phyloP scores from a whole-genome alignment of 2,329 filamentous ascomycete species.

The Hypoxylon sp. region DNA sequence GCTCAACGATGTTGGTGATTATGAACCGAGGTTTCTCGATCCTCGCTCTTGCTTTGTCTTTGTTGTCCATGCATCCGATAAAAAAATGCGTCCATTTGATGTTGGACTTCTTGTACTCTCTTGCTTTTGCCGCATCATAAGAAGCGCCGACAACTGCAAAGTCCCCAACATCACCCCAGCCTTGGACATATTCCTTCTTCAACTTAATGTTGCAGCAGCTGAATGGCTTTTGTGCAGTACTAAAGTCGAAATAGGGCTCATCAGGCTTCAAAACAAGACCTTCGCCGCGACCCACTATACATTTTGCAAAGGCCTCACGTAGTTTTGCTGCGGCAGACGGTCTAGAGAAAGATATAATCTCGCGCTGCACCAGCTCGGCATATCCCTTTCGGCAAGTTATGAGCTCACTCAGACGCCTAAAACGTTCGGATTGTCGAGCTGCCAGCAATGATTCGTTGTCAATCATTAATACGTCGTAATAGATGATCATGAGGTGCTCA shows the following conservation, averaged over 20 bases:
- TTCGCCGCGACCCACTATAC: conserved; percentile 77
- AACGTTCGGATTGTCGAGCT: conserved; percentile 70
- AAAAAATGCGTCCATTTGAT: conserved; percentile 85
- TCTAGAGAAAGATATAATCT: conserved; percentile 75
- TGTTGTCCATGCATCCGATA: conserved; percentile 82
- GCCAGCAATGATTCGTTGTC: conserved; percentile 68
- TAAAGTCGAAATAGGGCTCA: conserved; percentile 80
- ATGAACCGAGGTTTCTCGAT: conserved; percentile 72
- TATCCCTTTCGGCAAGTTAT: conserved; percentile 69
- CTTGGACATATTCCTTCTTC: conserved; percentile 87
- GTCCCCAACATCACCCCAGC: conserved; percentile 86
- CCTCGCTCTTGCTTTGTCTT: conserved; percentile 68
- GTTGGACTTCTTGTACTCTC: conserved; percentile 65
- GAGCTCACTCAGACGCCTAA: conserved; percentile 71
- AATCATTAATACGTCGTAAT: conserved; percentile 70
- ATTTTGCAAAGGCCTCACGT: conserved; percentile 75
- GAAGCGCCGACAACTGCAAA: conserved; percentile 84
- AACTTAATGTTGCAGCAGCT: conserved; percentile 79
- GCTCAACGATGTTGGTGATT: conserved; percentile 74
- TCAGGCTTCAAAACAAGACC: conserved; percentile 87
- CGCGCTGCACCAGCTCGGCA: conserved; percentile 76
- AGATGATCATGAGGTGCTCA: conserved; percentile 74
- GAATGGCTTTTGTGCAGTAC: conserved; percentile 55
- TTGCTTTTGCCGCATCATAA: conserved; percentile 75
- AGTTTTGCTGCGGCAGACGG: conserved; percentile 67